A percentile compares a stretch with the other conserved stretches of the same genome.
Evolutionary conservation across 176 grass and related monocot species (phyloP).

Genomic region (Hordeum vulgare): DNA sequence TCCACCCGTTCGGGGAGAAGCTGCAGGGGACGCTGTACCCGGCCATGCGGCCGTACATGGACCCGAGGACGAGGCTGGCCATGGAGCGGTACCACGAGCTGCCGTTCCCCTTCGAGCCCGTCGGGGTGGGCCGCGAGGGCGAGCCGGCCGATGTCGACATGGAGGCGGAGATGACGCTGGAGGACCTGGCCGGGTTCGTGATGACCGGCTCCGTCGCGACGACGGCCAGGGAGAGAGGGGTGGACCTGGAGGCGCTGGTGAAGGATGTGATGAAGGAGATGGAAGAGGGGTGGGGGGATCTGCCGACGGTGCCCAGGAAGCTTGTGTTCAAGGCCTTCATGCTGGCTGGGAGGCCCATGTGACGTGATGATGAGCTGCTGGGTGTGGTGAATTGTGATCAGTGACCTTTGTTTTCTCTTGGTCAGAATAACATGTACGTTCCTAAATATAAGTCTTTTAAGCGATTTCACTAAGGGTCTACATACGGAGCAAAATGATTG

Average conservation of each 20-base stretch:
- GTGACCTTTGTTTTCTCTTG: background rate
- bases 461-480: too few relatives aligned
- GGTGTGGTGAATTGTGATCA: background rate
- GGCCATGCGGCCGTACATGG: constrained; percentile 37
- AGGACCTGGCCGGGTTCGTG: constrained; percentile 28
- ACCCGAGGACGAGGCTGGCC: constrained; percentile 41
- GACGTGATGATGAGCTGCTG: constrained; percentile 1
- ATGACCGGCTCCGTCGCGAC: constrained; percentile 40
- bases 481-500: too few relatives aligned
- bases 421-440: background rate
- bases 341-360: constrained; percentile 56
- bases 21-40: constrained; percentile 36
- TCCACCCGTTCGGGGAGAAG: constrained; percentile 30
- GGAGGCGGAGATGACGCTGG: constrained; percentile 49
- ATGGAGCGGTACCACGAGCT: constrained; percentile 47
- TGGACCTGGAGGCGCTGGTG: constrained; percentile 36
- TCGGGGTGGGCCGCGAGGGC: constrained; percentile 63
- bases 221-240: constrained; percentile 54
- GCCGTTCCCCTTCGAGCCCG: constrained; percentile 67
- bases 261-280: constrained; percentile 44
- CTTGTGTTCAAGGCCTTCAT: constrained; percentile 60
- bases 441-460: too few relatives aligned
- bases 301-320: constrained; percentile 25
- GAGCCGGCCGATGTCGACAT: constrained; percentile 48
- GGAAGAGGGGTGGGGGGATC: constrained; percentile 43